phyloP scores from a whole-genome alignment of 2,329 filamentous ascomycete species.

The Curvularia verruculosa region DNA sequence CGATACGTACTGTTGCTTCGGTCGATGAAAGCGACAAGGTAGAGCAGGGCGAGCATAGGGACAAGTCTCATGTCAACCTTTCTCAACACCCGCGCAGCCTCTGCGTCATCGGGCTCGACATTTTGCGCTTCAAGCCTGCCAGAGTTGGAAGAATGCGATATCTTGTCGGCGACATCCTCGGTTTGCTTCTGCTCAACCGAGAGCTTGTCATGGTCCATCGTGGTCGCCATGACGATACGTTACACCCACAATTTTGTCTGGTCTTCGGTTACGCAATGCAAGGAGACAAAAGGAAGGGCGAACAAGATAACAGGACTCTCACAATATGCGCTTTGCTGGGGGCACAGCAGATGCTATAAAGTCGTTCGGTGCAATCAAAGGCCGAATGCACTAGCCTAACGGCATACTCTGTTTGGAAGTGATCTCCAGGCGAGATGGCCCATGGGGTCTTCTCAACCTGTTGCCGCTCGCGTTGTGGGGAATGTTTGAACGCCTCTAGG shows the following conservation, averaged over 20 bases:
- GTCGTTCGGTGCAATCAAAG: constrained; percentile 18
- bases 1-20: constrained; percentile 36
- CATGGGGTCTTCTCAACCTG: constrained; percentile 1
- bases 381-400: constrained; percentile 15
- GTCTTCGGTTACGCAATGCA: background rate
- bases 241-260: background rate
- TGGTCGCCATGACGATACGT: constrained; percentile 19
- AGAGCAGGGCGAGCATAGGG: constrained; percentile 40
- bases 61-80: constrained; percentile 46
- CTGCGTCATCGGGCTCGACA: constrained; percentile 33
- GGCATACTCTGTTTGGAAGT: constrained; percentile 18
- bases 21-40: constrained; percentile 46
- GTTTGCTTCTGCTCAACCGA: constrained; percentile 21
- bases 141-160: constrained; percentile 25
- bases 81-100: constrained; percentile 39
- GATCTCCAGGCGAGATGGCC: constrained; percentile 6
- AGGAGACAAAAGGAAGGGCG: background rate
- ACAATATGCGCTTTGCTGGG: background rate
- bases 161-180: constrained; percentile 38
- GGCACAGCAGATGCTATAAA: constrained; percentile 17
- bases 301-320: background rate
- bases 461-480: constrained; percentile 12
- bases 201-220: constrained; percentile 21
- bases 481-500: constrained; percentile 8
- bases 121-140: constrained; percentile 34